Conservation (phyloP, 2,329 filamentous ascomycete species). For the Hymenoscyphus occultus region DNA sequence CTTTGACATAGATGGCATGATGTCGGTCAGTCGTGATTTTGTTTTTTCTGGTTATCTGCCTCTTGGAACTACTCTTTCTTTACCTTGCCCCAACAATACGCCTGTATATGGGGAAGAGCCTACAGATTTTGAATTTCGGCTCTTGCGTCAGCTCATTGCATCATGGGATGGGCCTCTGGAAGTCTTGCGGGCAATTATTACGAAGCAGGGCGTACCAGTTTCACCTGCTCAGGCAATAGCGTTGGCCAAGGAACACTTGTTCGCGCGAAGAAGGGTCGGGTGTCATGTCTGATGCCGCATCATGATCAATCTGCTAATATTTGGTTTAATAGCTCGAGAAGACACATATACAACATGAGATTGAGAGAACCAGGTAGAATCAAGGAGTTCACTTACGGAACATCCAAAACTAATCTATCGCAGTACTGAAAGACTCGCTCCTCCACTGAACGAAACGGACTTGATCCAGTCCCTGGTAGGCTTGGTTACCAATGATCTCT, state of each 20-base stretch:
- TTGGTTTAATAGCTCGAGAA: constrained; percentile 30
- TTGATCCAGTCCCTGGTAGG: constrained; percentile 76
- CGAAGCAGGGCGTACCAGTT: not conserved
- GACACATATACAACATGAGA: constrained; percentile 42
- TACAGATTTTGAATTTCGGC: not conserved
- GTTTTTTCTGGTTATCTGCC: constrained; percentile 1
- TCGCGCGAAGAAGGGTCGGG: not conserved
- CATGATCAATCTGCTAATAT: constrained; percentile 2
- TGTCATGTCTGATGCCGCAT: not conserved
- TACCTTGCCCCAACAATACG: not conserved
- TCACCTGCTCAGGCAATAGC: not conserved
- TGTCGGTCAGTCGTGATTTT: constrained; percentile 57
- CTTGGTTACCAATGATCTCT: constrained; percentile 1
- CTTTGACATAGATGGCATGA: constrained; percentile 86
- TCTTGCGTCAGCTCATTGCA: not conserved
- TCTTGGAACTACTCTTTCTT: not conserved
- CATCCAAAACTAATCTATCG: constrained; percentile 11
- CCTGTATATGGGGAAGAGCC: not conserved
- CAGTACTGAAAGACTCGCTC: constrained; percentile 44
- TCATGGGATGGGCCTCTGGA: constrained; percentile 3
- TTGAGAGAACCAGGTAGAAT: constrained; percentile 47
- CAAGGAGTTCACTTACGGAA: not conserved
- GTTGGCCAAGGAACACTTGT: not conserved
- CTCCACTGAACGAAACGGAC: constrained; percentile 69
- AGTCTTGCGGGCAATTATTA: not conserved